Base-by-base conservation (phyloP, 352 stramenopile species). In the Blastocystis sp. region DNA sequence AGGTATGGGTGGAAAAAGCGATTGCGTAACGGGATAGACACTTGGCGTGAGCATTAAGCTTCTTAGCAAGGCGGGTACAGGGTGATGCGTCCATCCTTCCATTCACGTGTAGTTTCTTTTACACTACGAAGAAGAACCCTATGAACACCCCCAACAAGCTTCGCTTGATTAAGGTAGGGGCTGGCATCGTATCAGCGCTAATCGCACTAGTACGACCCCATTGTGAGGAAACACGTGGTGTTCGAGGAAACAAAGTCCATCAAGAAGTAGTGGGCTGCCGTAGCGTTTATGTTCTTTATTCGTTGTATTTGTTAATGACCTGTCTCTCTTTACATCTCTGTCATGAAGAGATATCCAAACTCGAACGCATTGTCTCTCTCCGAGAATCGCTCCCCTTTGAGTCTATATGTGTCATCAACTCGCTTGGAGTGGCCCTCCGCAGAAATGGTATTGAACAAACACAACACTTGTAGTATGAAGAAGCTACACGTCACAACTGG, bases 161-260 rank as follows among this genome's bases (percentile, higher is more conserved):
- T 45, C 62, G 66, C 21, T 61, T 89, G 45, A 80, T 89, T 39
- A 89, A 89, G 79, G 79, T 89, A 79, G 24, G 10, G 24, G 21
- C 9, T 67, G 78, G 19, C 31, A 35, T 13, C 33, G 12, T 21
- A 78, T 12, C 12, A 2, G 26, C 31, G 29, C 29, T 80, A 55
- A 89, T 69, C 16, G 26, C 0, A 51, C 31, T 89, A 89, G 79
- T 89, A 89, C 61, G 79, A 89, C n/a, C 79, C 79, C 37, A 89
- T 89, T 55, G 79, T 89, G 29, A 60, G 79, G 10, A 89, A 71
- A 31, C 79, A 89, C 66, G 79, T 89, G n/a, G 79, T 89, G 3
- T 89, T 89, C 41, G 79, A 89, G 39, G 79, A 89, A 60, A 89
- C 79, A n/a, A 89, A 89, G 51, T 89, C 79, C 10, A 80, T 89